Conservation (phyloP, 768 basidiomycete genomes). For the Coprinopsis strossmayeri region DNA sequence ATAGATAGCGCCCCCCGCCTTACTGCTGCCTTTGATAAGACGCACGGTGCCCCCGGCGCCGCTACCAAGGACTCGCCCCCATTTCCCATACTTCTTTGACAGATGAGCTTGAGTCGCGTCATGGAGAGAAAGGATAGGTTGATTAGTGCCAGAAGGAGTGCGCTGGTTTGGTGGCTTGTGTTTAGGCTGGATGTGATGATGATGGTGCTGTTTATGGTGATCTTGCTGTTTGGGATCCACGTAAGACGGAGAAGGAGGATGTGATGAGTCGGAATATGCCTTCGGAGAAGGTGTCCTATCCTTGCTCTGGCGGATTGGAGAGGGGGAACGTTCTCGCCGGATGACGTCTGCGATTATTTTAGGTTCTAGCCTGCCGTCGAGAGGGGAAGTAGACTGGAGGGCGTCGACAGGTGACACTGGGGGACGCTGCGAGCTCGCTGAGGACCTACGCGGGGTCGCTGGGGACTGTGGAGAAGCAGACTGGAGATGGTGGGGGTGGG, state of each 20-base stretch:
- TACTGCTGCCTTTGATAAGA: conserved; percentile 80
- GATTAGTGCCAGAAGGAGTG: conserved; percentile 17
- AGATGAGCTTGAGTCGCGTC: conserved; percentile 86
- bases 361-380: conserved; percentile 13
- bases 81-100: conserved; percentile 99
- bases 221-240: conserved; percentile 18
- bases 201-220: conserved; percentile 14
- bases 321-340: conserved; percentile 12
- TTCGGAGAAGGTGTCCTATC: conserved; percentile 35
- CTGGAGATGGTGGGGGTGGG: conserved; percentile 39
- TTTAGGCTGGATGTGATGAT: conserved; percentile 8
- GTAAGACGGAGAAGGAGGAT: conserved; percentile 18
- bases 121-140: conserved; percentile 55
- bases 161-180: conserved; percentile 15
- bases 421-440: conserved; percentile 6
- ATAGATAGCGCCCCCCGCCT: conserved; percentile 79
- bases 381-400: conserved; percentile 6
- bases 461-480: conserved; percentile 19
- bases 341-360: conserved; percentile 14
- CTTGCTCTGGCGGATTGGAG: conserved; percentile 33
- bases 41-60: conserved; percentile 99
- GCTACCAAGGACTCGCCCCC: conserved; percentile 91
- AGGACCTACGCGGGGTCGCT: conserved; percentile 11
- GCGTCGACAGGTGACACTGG: conserved; percentile 5
- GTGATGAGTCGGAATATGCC: conserved; percentile 8